These are phyloP conservation scores for Sporothrix brasiliensis DNA, from an alignment of 2,329 filamentous ascomycete species.

Conservation along the genomic window DNA sequence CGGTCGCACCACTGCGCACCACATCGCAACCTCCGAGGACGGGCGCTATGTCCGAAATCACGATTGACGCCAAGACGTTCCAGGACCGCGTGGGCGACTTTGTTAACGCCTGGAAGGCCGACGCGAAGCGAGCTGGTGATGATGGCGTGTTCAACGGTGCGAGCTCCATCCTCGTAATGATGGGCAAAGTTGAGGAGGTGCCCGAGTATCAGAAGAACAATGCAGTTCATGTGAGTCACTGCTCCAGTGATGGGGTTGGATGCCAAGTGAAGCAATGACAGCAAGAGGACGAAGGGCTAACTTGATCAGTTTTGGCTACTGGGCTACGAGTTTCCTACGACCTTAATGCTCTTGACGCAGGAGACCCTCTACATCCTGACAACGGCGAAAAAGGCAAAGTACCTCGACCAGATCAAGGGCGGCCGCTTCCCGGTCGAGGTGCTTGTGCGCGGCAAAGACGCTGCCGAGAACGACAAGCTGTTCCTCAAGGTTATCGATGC, in stretches of 20 bases:
- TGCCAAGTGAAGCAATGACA: not conserved
- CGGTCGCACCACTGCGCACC: not conserved
- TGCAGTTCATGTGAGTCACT: constrained; percentile 75
- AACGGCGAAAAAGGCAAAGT: constrained; percentile 97
- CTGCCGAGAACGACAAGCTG: constrained; percentile 86
- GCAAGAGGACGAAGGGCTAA: not conserved
- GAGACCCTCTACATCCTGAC: constrained; percentile 91
- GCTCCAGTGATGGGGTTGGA: not conserved
- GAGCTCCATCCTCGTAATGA: constrained; percentile 82
- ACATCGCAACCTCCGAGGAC: constrained; percentile 35
- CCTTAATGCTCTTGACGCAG: constrained; percentile 86
- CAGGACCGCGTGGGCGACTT: constrained; percentile 90
- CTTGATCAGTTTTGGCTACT: constrained; percentile 87
- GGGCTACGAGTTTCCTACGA: constrained; percentile 97
- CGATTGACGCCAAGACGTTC: constrained; percentile 91
- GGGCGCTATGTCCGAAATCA: constrained; percentile 73
- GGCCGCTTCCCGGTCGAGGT: constrained; percentile 93
- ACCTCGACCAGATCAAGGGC: constrained; percentile 87
- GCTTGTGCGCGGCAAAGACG: constrained; percentile 86
- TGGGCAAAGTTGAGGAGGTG: constrained; percentile 91
- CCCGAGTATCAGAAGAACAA: constrained; percentile 93
- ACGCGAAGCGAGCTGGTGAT: constrained; percentile 80
- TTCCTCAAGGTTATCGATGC: constrained; percentile 81
- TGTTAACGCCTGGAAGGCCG: constrained; percentile 90
- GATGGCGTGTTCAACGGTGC: constrained; percentile 84